Base-by-base conservation (phyloP, 768 basidiomycete genomes). In the Mycena belliarum region DNA sequence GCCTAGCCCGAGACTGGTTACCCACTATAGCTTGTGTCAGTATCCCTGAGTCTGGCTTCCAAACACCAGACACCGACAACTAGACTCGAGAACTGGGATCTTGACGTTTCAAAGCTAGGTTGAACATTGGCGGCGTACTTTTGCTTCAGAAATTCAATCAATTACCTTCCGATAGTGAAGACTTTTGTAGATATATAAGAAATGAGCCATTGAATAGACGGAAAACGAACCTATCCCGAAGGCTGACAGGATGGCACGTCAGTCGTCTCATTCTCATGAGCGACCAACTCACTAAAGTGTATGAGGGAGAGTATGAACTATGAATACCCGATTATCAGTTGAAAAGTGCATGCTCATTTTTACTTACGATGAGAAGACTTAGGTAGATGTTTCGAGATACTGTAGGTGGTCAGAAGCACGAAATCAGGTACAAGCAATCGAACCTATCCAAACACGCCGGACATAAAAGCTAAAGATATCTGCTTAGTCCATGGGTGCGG, bases 361-460 rank as follows among this genome's bases (percentile, higher is more conserved):
- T 15, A 35, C 77, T 68, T 60, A 80, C 80, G 50, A 82, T 80
- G 23, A 79, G 37, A 21, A 54, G 66, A 25, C 79, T 81, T 33
- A 82, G 54, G 57, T 73, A 62, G 49, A 66, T 52, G 65, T 80
- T 81, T 43, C 67, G 56, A 45, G 80, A 81, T 71, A 83, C 81
- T 83, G 59, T 25, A 23, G 24, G 46, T 47, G 20, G 37, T 52
- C 54, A 25, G 40, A 20, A 47, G 25, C 23, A 51, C 20, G 23
- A 21, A 24, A 28, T 23, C 7, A 16, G 33, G 50, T 42, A 44
- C 29, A 10, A n/a, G 5, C 46, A 35, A 7, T 35, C 38, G 21
- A 72, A 80, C 80, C 73, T 66, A 76, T 75, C 77, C 76, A 80
- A 16, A 82, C 78, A 49, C 81, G 76, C 12, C 78, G 79, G 33